Conservation (phyloP, 2,329 filamentous ascomycete genomes). For the Arthrobotrys iridis region DNA sequence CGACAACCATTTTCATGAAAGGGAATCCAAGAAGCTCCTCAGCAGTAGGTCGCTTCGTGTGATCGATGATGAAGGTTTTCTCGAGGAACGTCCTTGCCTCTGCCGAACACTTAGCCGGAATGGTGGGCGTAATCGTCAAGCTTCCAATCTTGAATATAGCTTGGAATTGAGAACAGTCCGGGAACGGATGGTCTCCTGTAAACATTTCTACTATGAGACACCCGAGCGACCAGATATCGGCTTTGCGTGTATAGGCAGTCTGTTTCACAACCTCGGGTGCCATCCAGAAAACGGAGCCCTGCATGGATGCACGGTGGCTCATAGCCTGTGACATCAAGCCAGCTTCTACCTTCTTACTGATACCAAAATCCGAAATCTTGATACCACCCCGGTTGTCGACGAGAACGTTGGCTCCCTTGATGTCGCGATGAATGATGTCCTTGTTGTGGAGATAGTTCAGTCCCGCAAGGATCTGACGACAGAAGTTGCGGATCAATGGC, state of each 20-base stretch:
- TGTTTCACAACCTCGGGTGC: slow-evolving; percentile 98
- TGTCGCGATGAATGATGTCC: slow-evolving; percentile 98
- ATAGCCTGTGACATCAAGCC: slow-evolving; percentile 78
- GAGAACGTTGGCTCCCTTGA: slow-evolving; percentile 98
- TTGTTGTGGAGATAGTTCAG: slow-evolving; percentile 91
- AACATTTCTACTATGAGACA: slow-evolving; percentile 99
- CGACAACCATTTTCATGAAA: slow-evolving; percentile 76
- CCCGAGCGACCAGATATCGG: slow-evolving; percentile 97
- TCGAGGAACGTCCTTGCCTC: slow-evolving; percentile 85
- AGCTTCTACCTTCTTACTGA: slow-evolving; percentile 96
- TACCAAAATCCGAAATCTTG: slow-evolving; percentile 99
- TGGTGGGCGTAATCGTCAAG: slow-evolving; percentile 83
- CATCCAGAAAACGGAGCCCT: slow-evolving; percentile 99
- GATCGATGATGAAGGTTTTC: slow-evolving; percentile 94
- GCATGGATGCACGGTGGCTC: slow-evolving; percentile 79
- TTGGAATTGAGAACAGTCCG: slow-evolving; percentile 94
- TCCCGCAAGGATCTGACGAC: slow-evolving; percentile 91
- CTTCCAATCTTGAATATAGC: slow-evolving; percentile 98
- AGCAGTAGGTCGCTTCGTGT: slow-evolving; percentile 88
- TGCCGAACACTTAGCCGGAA: slow-evolving; percentile 84
- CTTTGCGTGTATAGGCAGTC: slow-evolving; percentile 96
- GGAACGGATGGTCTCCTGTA: slow-evolving; percentile 94
- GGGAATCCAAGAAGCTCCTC: slow-evolving; percentile 86
- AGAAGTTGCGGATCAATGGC: slow-evolving; percentile 93
- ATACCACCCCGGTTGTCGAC: slow-evolving; percentile 99